Evolutionary conservation across 768 basidiomycete species (phyloP), one percentile per base, ranked within the genome.

Genomic region (Pilatotrama ljubarskyi): DNA sequence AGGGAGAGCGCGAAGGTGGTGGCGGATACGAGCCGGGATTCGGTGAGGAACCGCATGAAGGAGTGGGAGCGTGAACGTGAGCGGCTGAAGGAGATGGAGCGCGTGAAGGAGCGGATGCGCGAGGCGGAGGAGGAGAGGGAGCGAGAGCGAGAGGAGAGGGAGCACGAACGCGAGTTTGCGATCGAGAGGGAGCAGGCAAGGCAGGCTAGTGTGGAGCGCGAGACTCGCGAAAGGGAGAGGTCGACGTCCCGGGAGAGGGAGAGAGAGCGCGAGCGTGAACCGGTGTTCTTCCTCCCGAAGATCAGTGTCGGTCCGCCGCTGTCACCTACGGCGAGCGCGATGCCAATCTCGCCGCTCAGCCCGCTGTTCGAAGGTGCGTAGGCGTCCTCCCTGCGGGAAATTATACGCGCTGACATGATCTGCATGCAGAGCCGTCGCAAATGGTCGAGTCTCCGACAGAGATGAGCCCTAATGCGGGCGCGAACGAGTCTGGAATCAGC

Each of bases 61-160:
- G 89, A 90, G 65, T 91, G 90, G 88, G 88, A 91, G 69, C 76
- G 84, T 41, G 88, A 90, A 71, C 80, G 82, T 36, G 80, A 85
- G 72, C 76, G 87, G 59, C 72, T 90, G 68, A 79, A 88, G 65
- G 88, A 90, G 77, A 85, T 89, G 78, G 80, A 80, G 60, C 76
- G 78, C 59, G 59, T 87, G 67, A 79, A 85, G 68, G 87, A 90
- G 67, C 81, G 57, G 77, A 82, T 71, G 73, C 50, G 75, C 59
- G 82, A 84, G 66, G 75, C 76, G 43, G 80, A 75, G 72, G 75
- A 67, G 63, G 73, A 74, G 66, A 70, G 68, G 38, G 72, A 71
- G 64, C 67, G 54, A 22, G 71, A 71, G 50, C 54, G 69, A 29
- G 70, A 68, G 49, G 55, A 66, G 53, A 40, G 54, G 55, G 14